Percentiles rank a stretch among this genome's conserved stretches.
These are phyloP conservation scores for Monilinia fructigena DNA, from an alignment of 2,329 filamentous ascomycete species.

Conservation along the genomic window DNA sequence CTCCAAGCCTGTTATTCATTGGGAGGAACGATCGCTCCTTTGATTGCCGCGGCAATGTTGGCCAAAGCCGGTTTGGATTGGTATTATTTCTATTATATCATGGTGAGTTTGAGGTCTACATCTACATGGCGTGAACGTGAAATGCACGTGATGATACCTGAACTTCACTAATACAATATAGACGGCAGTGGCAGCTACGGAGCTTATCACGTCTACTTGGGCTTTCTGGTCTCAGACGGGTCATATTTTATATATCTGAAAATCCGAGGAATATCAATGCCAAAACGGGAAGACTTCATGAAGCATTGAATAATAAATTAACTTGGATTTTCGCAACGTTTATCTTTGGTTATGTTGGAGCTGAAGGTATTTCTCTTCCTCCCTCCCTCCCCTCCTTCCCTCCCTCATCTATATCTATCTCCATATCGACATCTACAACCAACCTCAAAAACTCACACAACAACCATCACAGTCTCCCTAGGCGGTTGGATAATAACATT, in stretches of 20 bases:
- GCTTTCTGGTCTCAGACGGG: conserved; percentile 65
- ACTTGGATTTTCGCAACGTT: conserved; percentile 73
- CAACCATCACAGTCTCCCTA: conserved; percentile 52
- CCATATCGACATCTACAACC: no score
- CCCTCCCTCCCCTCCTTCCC: no score
- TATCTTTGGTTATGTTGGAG: conserved; percentile 74
- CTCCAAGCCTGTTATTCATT: conserved; percentile 71
- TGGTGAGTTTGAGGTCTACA: conserved; percentile 49
- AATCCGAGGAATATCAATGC: conserved; percentile 46
- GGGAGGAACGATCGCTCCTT: conserved; percentile 66
- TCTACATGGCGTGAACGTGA: neutral
- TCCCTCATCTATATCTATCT: no score
- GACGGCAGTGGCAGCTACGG: conserved; percentile 56
- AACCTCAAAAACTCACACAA: no score
- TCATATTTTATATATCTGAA: conserved; percentile 53
- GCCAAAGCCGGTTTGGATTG: conserved; percentile 60
- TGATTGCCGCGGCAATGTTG: conserved; percentile 50
- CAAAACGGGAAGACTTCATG: conserved; percentile 30
- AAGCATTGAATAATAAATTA: conserved; percentile 44
- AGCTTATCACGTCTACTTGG: conserved; percentile 50
- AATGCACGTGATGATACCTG: neutral
- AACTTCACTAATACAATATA: conserved; percentile 24
- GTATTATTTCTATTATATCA: conserved; percentile 75
- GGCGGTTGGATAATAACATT: conserved; percentile 83
- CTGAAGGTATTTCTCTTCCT: conserved; percentile 48